A percentile compares a stretch with the other conserved stretches of the same genome.
Evolutionary conservation across 164 flowering plant species (phyloP).

Genomic region (Chloranthus sessilifolius): DNA sequence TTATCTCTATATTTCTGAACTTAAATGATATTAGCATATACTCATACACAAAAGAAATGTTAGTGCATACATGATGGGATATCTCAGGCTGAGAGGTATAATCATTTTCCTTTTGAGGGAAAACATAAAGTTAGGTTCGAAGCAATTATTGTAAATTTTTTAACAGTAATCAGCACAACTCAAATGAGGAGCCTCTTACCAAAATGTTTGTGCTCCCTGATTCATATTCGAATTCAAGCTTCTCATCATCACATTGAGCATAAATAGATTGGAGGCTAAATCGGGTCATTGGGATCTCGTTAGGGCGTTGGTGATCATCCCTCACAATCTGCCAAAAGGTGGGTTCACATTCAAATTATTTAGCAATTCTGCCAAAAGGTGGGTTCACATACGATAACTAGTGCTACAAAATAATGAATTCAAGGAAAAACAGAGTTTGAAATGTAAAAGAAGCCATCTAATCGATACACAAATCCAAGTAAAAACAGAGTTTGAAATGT

Average conservation of each 20-base stretch:
- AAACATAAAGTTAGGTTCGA: constrained; percentile 9
- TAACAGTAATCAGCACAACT: neutral
- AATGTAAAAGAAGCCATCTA: too few relatives aligned
- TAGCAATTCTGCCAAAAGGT: too few relatives aligned
- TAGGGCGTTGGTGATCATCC: constrained; percentile 92
- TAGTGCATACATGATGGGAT: constrained; percentile 64
- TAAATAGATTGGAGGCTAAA: constrained; percentile 89
- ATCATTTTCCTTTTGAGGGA: constrained; percentile 52
- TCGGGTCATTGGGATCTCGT: constrained; percentile 89
- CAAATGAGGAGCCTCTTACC: constrained; percentile 35
- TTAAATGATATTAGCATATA: neutral
- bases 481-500: too few relatives aligned
- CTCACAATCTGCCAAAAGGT: constrained; percentile 74
- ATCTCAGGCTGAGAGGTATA: constrained; percentile 70
- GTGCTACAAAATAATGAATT: too few relatives aligned
- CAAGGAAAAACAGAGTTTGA: too few relatives aligned
- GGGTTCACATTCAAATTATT: too few relatives aligned
- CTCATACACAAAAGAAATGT: neutral
- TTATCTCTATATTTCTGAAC: too few relatives aligned
- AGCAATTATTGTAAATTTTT: too few relatives aligned
- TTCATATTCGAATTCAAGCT: constrained; percentile 96
- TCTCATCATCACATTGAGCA: constrained; percentile 94
- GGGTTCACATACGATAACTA: too few relatives aligned
- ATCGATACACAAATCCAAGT: too few relatives aligned
- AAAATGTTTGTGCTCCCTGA: constrained; percentile 80